Base-by-base conservation (phyloP, 108 stramenopile species). In the Nitzschia sp. region DNA sequence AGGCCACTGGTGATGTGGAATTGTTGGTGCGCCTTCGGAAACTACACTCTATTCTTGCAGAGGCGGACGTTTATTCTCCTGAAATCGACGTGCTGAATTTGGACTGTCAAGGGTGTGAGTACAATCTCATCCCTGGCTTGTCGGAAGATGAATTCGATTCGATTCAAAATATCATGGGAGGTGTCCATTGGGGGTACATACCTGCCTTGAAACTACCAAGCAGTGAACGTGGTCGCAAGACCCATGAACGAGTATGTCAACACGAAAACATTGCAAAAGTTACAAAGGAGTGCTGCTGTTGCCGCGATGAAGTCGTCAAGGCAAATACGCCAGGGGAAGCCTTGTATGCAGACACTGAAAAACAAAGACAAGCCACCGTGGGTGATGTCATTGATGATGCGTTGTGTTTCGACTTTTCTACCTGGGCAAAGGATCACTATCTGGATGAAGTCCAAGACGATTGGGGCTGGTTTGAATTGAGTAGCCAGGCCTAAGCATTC, bases 101-200 rank as follows among this genome's bases (percentile, higher is more conserved):
- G 38, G 87, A 88, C 54, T 91, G 90, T 65, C 81, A 86, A 52
- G 90, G 86, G 0, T 91, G 90, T 52, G 90, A 91, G 55, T 91
- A 91, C 68, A 88, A 88, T 66, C 54, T 91, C 20, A 85, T 91
- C 38, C 90, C 90, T 24, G 66, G 74, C 34, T 62, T 91, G 76
- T 74, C 79, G 14, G 82, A 86, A 25, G 65, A 73, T 29, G 80
- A 86, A 41, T 88, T 83, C 63, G 84, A 88, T 63, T 72, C 81
- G 14, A 86, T 91, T 67, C 80, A 72, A 3, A 64, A 84, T 41
- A 70, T 91, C 44, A 75, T 88, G 54, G 90, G 87, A 24, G 55
- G 73, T 8, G 84, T 87, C 2, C 87, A 91, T 57, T 91, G 90
- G 90, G 90, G 90, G 10, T 91, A 83, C 53, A 91, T 91, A 22